Conservation (phyloP, 495 filamentous ascomycete genomes). For the Penicillium alfredii region DNA sequence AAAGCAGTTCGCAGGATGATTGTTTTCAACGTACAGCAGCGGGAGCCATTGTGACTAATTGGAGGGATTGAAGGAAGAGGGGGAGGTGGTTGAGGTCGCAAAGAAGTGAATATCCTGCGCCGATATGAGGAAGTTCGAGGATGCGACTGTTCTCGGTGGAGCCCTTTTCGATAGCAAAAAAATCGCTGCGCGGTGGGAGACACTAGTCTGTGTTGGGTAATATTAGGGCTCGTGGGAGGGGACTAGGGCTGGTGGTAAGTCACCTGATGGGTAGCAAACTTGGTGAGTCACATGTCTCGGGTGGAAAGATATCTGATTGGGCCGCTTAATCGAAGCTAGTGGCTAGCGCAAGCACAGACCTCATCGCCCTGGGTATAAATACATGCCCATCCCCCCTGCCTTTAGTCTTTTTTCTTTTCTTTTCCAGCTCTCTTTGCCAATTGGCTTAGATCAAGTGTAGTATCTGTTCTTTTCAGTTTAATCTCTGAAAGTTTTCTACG, state of each 20-base stretch:
- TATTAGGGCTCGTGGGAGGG: too few species aligned
- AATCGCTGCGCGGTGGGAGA: slow-evolving; percentile 20
- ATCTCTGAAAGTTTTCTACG: slow-evolving; percentile 64
- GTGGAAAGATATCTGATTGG: too few species aligned
- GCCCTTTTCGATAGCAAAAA: slow-evolving; percentile 15
- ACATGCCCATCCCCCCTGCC: slow-evolving; percentile 7
- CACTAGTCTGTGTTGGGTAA: slow-evolving; percentile 23
- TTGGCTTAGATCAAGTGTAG: slow-evolving; percentile 93
- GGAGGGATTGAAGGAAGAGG: slow-evolving; percentile 21
- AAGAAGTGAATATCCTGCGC: slow-evolving; percentile 59
- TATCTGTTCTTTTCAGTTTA: slow-evolving; percentile 99
- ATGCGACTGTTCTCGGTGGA: slow-evolving; percentile 30
- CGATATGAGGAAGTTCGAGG: slow-evolving; percentile 25
- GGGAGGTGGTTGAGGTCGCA: slow-evolving; percentile 41
- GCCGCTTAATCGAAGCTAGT: slow-evolving; percentile 16
- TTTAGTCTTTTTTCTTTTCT: slow-evolving; percentile 44
- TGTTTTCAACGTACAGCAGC: slow-evolving; percentile 64
- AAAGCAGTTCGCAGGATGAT: slow-evolving; percentile 63
- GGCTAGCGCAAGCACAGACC: slow-evolving; percentile 14
- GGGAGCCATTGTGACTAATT: slow-evolving; percentile 51
- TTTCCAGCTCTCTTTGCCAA: slow-evolving; percentile 54
- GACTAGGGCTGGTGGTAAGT: slow-evolving; percentile 6
- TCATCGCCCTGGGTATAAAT: slow-evolving; percentile 23
- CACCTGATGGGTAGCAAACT: slow-evolving; percentile 1
- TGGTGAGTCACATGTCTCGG: slow-evolving; percentile 1